Conservation (phyloP, 768 basidiomycete species). For the Trametopsis cervina region DNA sequence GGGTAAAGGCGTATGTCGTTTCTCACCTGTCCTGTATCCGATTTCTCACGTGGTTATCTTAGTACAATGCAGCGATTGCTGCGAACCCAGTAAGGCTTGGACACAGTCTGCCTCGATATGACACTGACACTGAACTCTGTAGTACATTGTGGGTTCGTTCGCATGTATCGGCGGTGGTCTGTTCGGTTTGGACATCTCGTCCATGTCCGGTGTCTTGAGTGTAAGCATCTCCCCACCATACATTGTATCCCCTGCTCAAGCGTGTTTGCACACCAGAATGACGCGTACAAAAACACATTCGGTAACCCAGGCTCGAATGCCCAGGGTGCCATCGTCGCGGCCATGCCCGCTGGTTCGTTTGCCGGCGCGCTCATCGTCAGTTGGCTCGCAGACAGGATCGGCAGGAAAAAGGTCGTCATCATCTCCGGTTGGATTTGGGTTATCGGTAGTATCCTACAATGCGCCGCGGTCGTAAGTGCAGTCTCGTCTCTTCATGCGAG, state of each 20-base stretch:
- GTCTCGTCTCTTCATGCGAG: background rate
- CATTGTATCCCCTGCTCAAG: background rate
- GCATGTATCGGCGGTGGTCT: conserved; percentile 78
- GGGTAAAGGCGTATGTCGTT: conserved; percentile 23
- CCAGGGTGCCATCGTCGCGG: conserved; percentile 71
- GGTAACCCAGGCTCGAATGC: conserved; percentile 40
- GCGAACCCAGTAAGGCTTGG: conserved; percentile 44
- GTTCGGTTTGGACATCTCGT: conserved; percentile 78
- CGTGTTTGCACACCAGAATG: conserved; percentile 19
- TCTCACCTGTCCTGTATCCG: background rate
- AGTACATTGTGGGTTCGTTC: conserved; percentile 76
- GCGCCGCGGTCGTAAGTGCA: conserved; percentile 39
- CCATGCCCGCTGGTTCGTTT: conserved; percentile 74
- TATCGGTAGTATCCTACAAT: conserved; percentile 66
- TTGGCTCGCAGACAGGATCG: conserved; percentile 55
- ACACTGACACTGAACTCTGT: background rate
- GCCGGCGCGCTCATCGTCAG: conserved; percentile 59
- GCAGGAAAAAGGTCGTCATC: conserved; percentile 62
- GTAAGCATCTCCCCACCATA: conserved; percentile 26
- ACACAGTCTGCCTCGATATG: background rate
- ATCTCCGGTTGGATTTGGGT: conserved; percentile 66
- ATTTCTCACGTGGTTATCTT: background rate
- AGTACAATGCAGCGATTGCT: conserved; percentile 53
- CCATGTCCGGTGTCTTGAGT: conserved; percentile 71
- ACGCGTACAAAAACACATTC: conserved; percentile 27